These are phyloP conservation scores for Tetrahymena thermophila DNA, from an alignment of 73 alveolate genomes.

Conservation along the genomic window DNA sequence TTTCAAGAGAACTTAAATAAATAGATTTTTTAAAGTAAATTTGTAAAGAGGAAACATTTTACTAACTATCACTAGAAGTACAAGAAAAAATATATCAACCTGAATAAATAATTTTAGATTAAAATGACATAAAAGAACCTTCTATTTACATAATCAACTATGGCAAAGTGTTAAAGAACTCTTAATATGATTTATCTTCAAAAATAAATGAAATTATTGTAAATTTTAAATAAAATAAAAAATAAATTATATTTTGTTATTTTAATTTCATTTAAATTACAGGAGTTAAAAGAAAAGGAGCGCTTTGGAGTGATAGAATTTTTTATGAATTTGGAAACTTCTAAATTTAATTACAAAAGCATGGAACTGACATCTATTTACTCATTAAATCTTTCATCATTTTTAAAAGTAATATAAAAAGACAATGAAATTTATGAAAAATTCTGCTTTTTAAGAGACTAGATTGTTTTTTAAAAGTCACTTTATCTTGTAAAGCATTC, in stretches of 20 bases:
- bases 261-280: background rate
- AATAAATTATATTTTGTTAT: background rate
- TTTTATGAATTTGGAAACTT: background rate
- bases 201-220: background rate
- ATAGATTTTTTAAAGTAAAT: background rate
- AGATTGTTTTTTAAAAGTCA: background rate
- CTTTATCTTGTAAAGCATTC: background rate
- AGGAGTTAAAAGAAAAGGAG: background rate
- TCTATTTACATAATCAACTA: background rate
- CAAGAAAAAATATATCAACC: background rate
- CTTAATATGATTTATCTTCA: background rate
- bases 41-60: background rate
- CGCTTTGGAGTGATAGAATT: background rate
- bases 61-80: background rate
- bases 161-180: background rate
- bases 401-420: background rate
- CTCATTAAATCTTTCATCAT: background rate
- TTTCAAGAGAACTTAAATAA: background rate
- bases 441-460: background rate
- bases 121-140: background rate
- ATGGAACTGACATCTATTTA: background rate
- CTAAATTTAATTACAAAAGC: background rate
- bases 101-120: background rate
- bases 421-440: background rate
- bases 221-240: background rate